Evolutionary conservation across 805 yeast species (phyloP), one percentile per base, ranked within the genome.

Genomic region (Saturnispora gosingensis): DNA sequence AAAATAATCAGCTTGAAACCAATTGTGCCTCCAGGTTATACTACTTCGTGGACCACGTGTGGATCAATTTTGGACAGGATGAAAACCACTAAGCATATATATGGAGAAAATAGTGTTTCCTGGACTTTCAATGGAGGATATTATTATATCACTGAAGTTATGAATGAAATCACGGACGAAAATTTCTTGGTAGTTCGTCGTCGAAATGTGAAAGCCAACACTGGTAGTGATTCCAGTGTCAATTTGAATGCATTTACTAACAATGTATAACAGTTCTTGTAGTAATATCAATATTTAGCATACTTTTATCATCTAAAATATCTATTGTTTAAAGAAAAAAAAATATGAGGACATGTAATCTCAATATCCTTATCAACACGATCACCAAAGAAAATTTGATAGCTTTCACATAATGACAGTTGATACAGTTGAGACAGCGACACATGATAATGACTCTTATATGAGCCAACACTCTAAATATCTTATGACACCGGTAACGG

Each of bases 71-170:
- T 88, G 55, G 88, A 83, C 61, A 73, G 82, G 59, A 71, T 88
- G 51, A 70, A 70, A 42, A 88, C 87, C 4, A 79, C 79, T 51
- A 79, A 77, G 58, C 80, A 72, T 55, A 76, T 77, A 61, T 83
- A 88, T 57, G 82, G 78, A 16, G 76, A 78, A 50, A 80, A 82
- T 51, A 79, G 89, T 43, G 97, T 90, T 8, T 85, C 95, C 45
- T 89, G 97, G 97, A 88, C 96, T 0, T 81, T 83, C 5, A 88
- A 85, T 46, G 88, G 88, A 50, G 87, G 86, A 1, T 81, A 79
- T 9, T 89, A 86, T 66, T 90, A 78, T 64, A 78, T 90, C 7
- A 79, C 93, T 15, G 82, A 88, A 9, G 86, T 87, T 8, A 62
- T 64, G 63, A 51, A 52, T 3, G 68, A 65, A 34, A 59, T 69